Evolutionary conservation across 2,329 filamentous ascomycete genomes (phyloP), one percentile per base, ranked within the genome.

Genomic region (Tolypocladium inflatum): DNA sequence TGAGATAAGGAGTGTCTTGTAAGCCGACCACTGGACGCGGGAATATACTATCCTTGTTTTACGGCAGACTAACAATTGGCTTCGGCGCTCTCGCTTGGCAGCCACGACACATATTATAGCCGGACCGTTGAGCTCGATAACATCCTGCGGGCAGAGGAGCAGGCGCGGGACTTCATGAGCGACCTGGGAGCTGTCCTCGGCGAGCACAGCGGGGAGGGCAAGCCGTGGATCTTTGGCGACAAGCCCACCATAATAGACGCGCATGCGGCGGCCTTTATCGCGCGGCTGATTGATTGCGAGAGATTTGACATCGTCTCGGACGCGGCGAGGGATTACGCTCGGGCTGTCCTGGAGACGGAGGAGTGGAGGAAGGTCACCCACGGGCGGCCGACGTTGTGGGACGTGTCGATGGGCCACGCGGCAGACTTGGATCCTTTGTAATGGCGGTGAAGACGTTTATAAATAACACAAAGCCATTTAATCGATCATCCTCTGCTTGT

Each of bases 1-100:
- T 5, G 68, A 71, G 60, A 66, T 69, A 35, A 68, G 68, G 52
- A 70, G 65, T 26, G 54, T 69, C 23, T 68, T 67, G 67, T 70
- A 63, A 65, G 68, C 68, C 52, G 39, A 42, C 19, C 26, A 6
- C 17, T 7, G 23, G 38, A 30, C 13, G 2, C 21, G 13, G 13
- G 38, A 17, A 9, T 6, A 2, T 2, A 15, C 45, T 23, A 5
- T 21, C 30, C 33, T 15, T 10, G 13, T 45, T 23, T 26, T 3
- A 17, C 13, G 21, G 6, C 1, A 45, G 11, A 33, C 26, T 50
- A 33, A 50, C 9, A 1, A 11, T 26, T 8, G 13, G 7, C 21
- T 43, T n/a, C 26, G 38, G 33, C 19, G 26, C 33, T 33, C 21
- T 52, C 33, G 8, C 2, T 21, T 26, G n/a, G 30, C 51, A 71